These are phyloP conservation scores for Arachnopeziza araneosa DNA, from an alignment of 2,329 filamentous ascomycete genomes.

Conservation along the genomic window DNA sequence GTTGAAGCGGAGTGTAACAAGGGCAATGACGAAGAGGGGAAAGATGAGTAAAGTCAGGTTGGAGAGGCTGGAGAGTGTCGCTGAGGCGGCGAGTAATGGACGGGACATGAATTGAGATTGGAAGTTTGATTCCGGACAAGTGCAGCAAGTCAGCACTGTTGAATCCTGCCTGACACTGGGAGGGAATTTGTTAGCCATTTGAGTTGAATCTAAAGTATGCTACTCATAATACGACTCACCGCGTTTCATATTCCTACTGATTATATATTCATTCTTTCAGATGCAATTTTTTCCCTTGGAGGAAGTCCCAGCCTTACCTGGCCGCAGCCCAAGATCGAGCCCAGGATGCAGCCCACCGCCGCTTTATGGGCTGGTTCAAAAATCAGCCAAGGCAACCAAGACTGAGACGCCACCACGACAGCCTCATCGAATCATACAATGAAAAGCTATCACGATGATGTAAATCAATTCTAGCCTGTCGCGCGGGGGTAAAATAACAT, in stretches of 20 bases:
- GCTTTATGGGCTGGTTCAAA: not conserved
- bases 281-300: not conserved
- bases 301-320: not conserved
- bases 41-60: not conserved
- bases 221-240: too few relatives aligned
- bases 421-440: not conserved
- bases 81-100: not conserved
- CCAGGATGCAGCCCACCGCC: not conserved
- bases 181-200: not conserved
- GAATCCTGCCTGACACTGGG: not conserved
- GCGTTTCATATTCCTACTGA: too few relatives aligned
- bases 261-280: not conserved
- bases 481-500: too few relatives aligned
- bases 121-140: not conserved
- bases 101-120: not conserved
- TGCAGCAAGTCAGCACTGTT: not conserved
- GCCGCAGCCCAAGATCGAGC: not conserved
- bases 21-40: conserved; percentile 2
- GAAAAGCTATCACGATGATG: not conserved
- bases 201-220: too few relatives aligned
- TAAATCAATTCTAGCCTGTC: not conserved
- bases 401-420: not conserved
- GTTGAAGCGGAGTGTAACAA: conserved; percentile 4
- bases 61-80: not conserved
- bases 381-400: conserved; percentile 2